Conservation (phyloP, 1,284 basidiomycete genomes). For the Tausonia pullulans region DNA sequence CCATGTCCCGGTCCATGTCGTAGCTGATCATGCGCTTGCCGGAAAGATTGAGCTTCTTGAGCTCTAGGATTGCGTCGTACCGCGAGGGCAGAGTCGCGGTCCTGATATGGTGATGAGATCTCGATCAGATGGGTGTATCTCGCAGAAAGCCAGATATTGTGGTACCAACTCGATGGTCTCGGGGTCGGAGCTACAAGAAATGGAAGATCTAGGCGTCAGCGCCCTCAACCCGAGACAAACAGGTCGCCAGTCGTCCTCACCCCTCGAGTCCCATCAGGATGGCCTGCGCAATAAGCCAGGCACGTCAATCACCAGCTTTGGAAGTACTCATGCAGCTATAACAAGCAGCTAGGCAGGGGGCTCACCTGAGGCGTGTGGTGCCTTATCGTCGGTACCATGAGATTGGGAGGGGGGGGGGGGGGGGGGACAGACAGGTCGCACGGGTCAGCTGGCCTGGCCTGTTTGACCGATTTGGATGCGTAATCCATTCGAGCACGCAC, state of each 20-base stretch:
- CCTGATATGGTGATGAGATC: slow-evolving; percentile 62
- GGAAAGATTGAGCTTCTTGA: slow-evolving; percentile 56
- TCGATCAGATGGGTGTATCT: neutral
- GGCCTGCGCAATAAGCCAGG: slow-evolving; percentile 44
- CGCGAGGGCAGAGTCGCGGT: slow-evolving; percentile 65
- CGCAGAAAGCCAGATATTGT: slow-evolving; percentile 21
- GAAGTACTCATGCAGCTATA: no score
- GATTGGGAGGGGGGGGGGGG: neutral
- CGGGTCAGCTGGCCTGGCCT: neutral
- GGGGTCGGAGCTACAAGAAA: slow-evolving; percentile 15
- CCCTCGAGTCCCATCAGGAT: slow-evolving; percentile 84
- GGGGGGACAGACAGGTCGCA: slow-evolving; percentile 1
- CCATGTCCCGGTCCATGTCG: slow-evolving; percentile 78
- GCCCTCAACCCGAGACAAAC: slow-evolving; percentile 23
- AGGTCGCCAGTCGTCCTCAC: no score
- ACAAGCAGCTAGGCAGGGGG: slow-evolving; percentile 34
- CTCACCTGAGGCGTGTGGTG: slow-evolving; percentile 54
- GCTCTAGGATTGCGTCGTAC: slow-evolving; percentile 56
- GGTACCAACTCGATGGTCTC: slow-evolving; percentile 24
- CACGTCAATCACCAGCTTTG: no score
- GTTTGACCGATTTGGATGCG: neutral
- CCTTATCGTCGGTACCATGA: slow-evolving; percentile 35
- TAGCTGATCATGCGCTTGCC: slow-evolving; percentile 64
- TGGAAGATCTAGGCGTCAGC: slow-evolving; percentile 12
- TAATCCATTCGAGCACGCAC: slow-evolving; percentile 34